A percentile compares a stretch with the other conserved stretches of the same genome.
Conservation (phyloP, 371 early-diverging fungal genomes). For the Mortierella sp. region DNA sequence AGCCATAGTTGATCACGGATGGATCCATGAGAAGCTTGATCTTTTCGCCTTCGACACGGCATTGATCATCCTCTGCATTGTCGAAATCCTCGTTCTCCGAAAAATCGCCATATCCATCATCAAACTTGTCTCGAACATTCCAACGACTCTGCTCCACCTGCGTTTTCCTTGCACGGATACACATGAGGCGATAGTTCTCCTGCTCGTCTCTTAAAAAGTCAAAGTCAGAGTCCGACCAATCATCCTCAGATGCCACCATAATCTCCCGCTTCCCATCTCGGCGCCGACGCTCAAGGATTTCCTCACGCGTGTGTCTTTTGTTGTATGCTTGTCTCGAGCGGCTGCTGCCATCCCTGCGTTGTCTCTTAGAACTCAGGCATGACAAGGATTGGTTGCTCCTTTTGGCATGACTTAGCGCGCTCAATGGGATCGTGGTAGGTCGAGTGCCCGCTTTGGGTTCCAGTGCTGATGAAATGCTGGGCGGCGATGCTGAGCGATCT, state of each 20-base stretch:
- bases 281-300: constrained; percentile 18
- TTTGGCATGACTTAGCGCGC: constrained; percentile 37
- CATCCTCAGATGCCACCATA: constrained; percentile 31
- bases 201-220: constrained; percentile 36
- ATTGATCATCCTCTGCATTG: neutral
- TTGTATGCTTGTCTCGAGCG: constrained; percentile 1
- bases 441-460: neutral
- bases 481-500: constrained; percentile 9
- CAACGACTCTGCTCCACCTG: constrained; percentile 9
- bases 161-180: constrained; percentile 16
- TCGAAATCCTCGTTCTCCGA: neutral
- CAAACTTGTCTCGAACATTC: constrained; percentile 1
- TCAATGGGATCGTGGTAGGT: constrained; percentile 29
- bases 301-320: constrained; percentile 7
- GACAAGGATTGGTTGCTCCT: constrained; percentile 21
- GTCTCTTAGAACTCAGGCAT: too few species aligned
- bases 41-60: constrained; percentile 18
- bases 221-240: constrained; percentile 43
- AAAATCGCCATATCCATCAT: neutral
- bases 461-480: neutral
- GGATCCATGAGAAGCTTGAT: constrained; percentile 37
- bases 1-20: constrained; percentile 45
- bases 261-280: constrained; percentile 26
- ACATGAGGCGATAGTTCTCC: constrained; percentile 36
- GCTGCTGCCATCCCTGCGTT: constrained; percentile 6